Evolutionary conservation across 805 yeast genomes (phyloP), one percentile per base, ranked within the genome.

Genomic region (Geotrichum ghanense): DNA sequence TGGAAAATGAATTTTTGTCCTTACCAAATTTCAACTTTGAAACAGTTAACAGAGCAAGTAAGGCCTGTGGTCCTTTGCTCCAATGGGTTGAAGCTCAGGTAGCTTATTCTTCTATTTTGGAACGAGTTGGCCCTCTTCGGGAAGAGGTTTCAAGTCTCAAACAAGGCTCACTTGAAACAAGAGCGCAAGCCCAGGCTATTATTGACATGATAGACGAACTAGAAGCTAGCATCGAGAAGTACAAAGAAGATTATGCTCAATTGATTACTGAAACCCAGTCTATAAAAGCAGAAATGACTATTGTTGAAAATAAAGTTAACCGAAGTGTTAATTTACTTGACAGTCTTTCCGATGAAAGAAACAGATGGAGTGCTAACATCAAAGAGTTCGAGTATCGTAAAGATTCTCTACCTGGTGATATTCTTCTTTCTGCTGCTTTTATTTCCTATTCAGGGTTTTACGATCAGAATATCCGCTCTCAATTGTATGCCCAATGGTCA

Each of bases 11-110:
- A 1, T 90, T 83, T 56, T 62, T 89, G 9, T 67, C 80, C 0
- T 67, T 78, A 46, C 74, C 79, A 0, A 81, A 76, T 45, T 89
- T 75, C 59, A 85, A 75, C 37, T 82, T 66, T 55, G 88, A 81
- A 43, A 65, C 83, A 0, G 95, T 86, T 0, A 76, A 83, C 55
- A 69, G 97, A 35, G 97, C 97, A 3, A 83, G 95, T 62, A 87
- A 84, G 57, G 97, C 97, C 0, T 87, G 97, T 66, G 97, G 96
- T 0, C 97, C 97, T 0, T 66, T 90, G 27, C 58, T 83, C 17
- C 80, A 79, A 50, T 90, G 97, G 97, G 89, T 88, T 0, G 72
- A 73, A 46, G 97, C 97, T 0, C 97, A 90, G 52, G 69, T 88
- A n/a, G 67, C 72, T n/a, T 90, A 82, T 57, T 75, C 90, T 0